These are phyloP conservation scores for Leptomonas pyrrhocoris DNA, from an alignment of 208 protist species.

Conservation along the genomic window DNA sequence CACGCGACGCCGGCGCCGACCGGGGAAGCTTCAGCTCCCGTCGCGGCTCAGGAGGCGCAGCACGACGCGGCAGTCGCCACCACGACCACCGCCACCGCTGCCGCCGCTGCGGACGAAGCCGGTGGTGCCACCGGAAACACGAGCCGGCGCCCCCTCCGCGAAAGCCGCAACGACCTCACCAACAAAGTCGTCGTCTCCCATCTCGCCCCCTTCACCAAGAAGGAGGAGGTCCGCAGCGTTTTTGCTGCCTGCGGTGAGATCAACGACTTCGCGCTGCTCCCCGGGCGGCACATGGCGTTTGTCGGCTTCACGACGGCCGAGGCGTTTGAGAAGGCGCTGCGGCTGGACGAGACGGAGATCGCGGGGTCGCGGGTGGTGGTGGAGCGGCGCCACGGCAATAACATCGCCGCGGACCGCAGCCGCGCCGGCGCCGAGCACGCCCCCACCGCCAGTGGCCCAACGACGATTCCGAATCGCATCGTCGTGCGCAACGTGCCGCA, in stretches of 20 bases:
- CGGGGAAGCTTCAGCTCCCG: background rate
- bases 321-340: slow-evolving; percentile 53
- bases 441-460: background rate
- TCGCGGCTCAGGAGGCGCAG: slow-evolving; percentile 4
- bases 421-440: background rate
- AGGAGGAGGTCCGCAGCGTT: slow-evolving; percentile 42
- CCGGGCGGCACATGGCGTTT: slow-evolving; percentile 46
- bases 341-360: slow-evolving; percentile 48
- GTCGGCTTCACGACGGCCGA: slow-evolving; percentile 51
- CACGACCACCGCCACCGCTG: background rate
- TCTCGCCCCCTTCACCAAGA: slow-evolving; percentile 34
- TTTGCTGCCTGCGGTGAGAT: slow-evolving; percentile 56
- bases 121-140: slow-evolving; percentile 10
- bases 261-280: slow-evolving; percentile 49
- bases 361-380: slow-evolving; percentile 45
- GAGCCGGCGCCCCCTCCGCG: background rate
- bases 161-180: slow-evolving; percentile 23
- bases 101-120: background rate
- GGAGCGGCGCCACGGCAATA: slow-evolving; percentile 39
- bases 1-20: slow-evolving; percentile 26
- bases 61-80: background rate
- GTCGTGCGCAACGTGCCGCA: slow-evolving; percentile 55
- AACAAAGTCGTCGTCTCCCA: slow-evolving; percentile 55
- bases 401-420: slow-evolving; percentile 15
- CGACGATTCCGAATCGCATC: slow-evolving; percentile 33